These are phyloP conservation scores for Arthrobotrys iridis DNA, from an alignment of 2,329 filamentous ascomycete genomes.

Conservation along the genomic window DNA sequence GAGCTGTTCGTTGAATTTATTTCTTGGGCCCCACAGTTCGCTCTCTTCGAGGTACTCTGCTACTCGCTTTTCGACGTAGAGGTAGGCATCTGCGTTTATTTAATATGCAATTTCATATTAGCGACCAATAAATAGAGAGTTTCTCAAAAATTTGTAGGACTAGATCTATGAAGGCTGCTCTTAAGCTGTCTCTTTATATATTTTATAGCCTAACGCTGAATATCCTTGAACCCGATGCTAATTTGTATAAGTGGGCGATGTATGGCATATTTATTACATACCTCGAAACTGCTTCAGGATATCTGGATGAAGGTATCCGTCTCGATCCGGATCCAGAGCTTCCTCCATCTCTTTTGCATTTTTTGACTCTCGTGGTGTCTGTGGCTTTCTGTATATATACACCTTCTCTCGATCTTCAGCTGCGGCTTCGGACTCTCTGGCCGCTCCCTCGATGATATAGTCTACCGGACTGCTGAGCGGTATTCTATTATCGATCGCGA, in stretches of 20 bases:
- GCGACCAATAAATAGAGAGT: neutral
- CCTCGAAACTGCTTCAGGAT: slow-evolving; percentile 1
- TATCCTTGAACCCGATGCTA: too few species aligned
- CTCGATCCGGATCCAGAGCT: neutral
- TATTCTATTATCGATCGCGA: neutral
- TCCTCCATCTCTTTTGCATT: neutral
- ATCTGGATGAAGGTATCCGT: neutral
- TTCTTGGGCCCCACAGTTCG: neutral
- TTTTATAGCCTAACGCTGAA: too few species aligned
- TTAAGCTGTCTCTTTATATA: too few species aligned
- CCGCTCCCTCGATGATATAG: neutral
- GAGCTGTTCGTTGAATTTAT: slow-evolving; percentile 7
- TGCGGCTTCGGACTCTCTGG: neutral
- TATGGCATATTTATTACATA: too few species aligned
- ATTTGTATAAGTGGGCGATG: too few species aligned
- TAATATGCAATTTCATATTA: neutral
- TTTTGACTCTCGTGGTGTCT: neutral
- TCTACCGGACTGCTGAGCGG: neutral
- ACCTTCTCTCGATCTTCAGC: neutral
- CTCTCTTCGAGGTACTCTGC: neutral
- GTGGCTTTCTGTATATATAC: slow-evolving; percentile 4
- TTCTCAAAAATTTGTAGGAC: too few species aligned
- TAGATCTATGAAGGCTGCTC: too few species aligned
- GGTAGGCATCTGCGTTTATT: neutral
- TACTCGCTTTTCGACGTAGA: slow-evolving; percentile 10